These are phyloP conservation scores for Xylaria sp. DNA, from an alignment of 2,329 filamentous ascomycete species.

Conservation along the genomic window DNA sequence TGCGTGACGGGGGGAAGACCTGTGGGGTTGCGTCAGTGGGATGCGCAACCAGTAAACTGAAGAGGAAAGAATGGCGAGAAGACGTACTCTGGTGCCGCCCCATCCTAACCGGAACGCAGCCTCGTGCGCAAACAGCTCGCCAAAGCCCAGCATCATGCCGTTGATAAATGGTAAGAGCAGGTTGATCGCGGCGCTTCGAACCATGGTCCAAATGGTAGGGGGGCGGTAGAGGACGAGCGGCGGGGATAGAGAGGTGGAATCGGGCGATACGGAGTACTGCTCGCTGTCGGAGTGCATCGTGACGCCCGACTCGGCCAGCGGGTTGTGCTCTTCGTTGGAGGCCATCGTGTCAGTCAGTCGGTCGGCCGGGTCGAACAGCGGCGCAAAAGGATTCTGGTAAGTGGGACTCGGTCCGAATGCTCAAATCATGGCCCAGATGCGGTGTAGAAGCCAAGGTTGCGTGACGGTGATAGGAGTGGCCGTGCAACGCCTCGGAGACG, in stretches of 20 bases:
- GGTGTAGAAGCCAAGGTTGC: background rate
- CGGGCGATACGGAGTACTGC: constrained; percentile 66
- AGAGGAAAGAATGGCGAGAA: background rate
- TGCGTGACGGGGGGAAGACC: constrained; percentile 51
- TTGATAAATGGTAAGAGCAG: constrained; percentile 94
- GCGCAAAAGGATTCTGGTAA: background rate
- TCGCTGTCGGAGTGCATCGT: constrained; percentile 81
- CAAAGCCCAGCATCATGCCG: constrained; percentile 96
- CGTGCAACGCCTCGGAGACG: background rate
- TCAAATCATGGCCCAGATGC: constrained; percentile 1
- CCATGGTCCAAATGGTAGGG: constrained; percentile 77
- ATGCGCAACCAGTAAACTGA: background rate
- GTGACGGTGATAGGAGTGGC: background rate
- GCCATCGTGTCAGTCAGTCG: constrained; percentile 40
- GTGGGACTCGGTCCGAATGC: background rate
- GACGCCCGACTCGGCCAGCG: constrained; percentile 65
- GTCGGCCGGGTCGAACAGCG: background rate
- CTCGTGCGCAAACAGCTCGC: constrained; percentile 94
- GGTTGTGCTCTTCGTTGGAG: constrained; percentile 42
- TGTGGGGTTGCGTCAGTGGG: constrained; percentile 27
- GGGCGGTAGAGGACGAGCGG: constrained; percentile 82
- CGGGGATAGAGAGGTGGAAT: constrained; percentile 57
- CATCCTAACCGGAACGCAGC: constrained; percentile 89
- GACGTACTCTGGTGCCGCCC: constrained; percentile 81
- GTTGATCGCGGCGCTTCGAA: constrained; percentile 91